These are phyloP conservation scores for Aspergillus sergii DNA, from an alignment of 2,329 filamentous ascomycete genomes.

Conservation along the genomic window DNA sequence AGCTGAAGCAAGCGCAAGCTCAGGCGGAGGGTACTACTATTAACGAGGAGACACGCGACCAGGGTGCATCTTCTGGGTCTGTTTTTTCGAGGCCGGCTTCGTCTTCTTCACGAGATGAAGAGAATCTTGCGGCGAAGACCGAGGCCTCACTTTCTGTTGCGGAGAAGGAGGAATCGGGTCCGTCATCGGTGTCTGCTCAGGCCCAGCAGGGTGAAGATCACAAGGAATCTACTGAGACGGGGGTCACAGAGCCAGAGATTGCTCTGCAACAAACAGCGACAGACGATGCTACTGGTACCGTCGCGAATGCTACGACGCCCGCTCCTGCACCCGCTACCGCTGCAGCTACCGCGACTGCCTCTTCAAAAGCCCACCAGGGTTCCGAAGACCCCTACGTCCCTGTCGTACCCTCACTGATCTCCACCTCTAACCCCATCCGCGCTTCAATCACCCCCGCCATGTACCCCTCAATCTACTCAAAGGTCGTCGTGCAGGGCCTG, in stretches of 20 bases:
- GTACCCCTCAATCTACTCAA: slow-evolving; percentile 85
- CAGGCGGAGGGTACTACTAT: not conserved
- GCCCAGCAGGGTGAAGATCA: slow-evolving; percentile 18
- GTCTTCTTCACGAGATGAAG: not conserved
- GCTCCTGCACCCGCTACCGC: slow-evolving; percentile 9
- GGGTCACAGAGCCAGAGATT: slow-evolving; percentile 26
- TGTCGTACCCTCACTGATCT: slow-evolving; percentile 71
- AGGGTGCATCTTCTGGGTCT: not conserved
- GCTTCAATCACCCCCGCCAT: slow-evolving; percentile 71
- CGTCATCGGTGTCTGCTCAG: slow-evolving; percentile 2
- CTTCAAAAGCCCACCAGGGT: slow-evolving; percentile 11
- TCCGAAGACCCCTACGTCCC: slow-evolving; percentile 65
- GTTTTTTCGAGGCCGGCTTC: not conserved
- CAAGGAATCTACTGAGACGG: slow-evolving; percentile 29
- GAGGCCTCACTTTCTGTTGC: not conserved
- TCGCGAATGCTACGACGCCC: slow-evolving; percentile 33
- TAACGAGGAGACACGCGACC: not conserved
- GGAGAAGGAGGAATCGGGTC: slow-evolving; percentile 25
- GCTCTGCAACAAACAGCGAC: slow-evolving; percentile 24
- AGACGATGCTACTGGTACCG: too few species aligned
- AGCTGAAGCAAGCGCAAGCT: slow-evolving; percentile 6
- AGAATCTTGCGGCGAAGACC: not conserved
- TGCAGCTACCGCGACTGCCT: slow-evolving; percentile 8
- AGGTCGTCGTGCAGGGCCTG: slow-evolving; percentile 77
- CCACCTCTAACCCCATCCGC: slow-evolving; percentile 73